Evolutionary conservation across 225 moss, liverwort and hornwort species (phyloP).

Genomic region (Bryoerythrophyllum caledonicum): DNA sequence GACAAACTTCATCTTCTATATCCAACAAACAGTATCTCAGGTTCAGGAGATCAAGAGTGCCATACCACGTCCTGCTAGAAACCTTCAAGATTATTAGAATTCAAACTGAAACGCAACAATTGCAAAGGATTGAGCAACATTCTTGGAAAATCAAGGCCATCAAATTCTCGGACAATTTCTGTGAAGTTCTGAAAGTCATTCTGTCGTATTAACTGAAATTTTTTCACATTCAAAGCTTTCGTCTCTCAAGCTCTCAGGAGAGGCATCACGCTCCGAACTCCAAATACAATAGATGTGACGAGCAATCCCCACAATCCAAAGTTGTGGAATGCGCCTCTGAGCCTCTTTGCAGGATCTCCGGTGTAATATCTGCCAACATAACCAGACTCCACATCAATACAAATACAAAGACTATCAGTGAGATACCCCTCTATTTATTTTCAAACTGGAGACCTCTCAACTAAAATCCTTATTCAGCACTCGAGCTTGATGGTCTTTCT

Average conservation of each 20-base stretch:
- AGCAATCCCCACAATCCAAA: slow-evolving; percentile 65
- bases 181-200: background rate
- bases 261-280: slow-evolving; percentile 45
- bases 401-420: background rate
- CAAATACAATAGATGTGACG: slow-evolving; percentile 48
- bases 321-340: slow-evolving; percentile 46
- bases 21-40: background rate
- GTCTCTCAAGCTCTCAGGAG: slow-evolving; percentile 27
- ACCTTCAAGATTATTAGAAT: too few species aligned
- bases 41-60: too few species aligned
- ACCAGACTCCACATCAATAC: background rate
- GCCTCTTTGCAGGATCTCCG: slow-evolving; percentile 65
- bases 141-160: background rate
- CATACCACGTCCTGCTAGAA: too few species aligned
- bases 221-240: background rate
- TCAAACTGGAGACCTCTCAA: too few species aligned
- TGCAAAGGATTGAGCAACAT: too few species aligned
- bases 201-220: background rate
- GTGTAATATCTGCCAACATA: slow-evolving; percentile 68
- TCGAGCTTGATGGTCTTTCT: too few species aligned
- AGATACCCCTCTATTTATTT: too few species aligned
- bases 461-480: too few species aligned
- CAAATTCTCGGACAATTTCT: background rate
- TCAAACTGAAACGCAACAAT: too few species aligned
- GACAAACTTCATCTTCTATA: too few species aligned